phyloP scores from a whole-genome alignment of 495 filamentous ascomycete genomes.

The Aspergillus taichungensis region DNA sequence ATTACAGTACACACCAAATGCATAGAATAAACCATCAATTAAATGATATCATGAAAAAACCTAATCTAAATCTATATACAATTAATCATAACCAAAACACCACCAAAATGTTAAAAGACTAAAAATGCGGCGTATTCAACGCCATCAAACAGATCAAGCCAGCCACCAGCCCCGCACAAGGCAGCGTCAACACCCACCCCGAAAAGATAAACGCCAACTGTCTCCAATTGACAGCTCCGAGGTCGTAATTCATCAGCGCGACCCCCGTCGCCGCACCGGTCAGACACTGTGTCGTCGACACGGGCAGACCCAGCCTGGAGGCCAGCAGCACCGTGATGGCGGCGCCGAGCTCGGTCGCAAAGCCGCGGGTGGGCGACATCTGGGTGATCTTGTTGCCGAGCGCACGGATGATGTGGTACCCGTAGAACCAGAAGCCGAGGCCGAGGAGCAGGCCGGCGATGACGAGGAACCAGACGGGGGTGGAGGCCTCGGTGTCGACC shows the following conservation, averaged over 20 bases:
- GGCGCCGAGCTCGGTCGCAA: constrained; percentile 59
- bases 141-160: constrained; percentile 30
- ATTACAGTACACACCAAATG: no score
- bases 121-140: constrained; percentile 30
- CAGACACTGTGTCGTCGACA: constrained; percentile 33
- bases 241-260: constrained; percentile 32
- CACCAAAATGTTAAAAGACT: not conserved
- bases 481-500: constrained; percentile 37
- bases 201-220: constrained; percentile 27
- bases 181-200: constrained; percentile 34
- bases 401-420: constrained; percentile 62
- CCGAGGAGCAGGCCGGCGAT: constrained; percentile 49
- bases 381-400: constrained; percentile 63
- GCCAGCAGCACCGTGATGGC: constrained; percentile 62
- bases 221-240: constrained; percentile 30
- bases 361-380: constrained; percentile 59
- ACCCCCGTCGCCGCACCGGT: constrained; percentile 30
- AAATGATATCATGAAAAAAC: no score
- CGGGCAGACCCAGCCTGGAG: constrained; percentile 42
- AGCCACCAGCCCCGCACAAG: constrained; percentile 27
- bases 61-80: not conserved
- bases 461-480: constrained; percentile 60
- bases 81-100: not conserved
- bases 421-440: constrained; percentile 61
- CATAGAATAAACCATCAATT: no score